Evolutionary conservation across 768 basidiomycete species (phyloP).

Genomic region (Glaciozyma martinii): DNA sequence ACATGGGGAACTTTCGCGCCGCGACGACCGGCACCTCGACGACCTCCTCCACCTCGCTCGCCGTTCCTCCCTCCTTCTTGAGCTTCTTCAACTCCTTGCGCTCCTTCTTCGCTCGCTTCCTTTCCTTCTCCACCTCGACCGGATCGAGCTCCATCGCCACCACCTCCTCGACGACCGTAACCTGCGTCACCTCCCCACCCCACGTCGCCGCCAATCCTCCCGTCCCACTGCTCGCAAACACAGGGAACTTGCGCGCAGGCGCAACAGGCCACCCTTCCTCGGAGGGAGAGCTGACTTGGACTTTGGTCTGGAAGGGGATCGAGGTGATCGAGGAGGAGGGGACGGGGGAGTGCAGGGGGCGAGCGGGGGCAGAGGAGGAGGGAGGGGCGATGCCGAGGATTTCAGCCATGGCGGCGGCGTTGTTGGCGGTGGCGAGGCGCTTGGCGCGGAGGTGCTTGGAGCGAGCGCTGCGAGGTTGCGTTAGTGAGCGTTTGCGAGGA

Average conservation of each 20-base stretch:
- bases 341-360: background rate
- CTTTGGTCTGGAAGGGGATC: background rate
- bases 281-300: conserved; percentile 11
- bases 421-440: conserved; percentile 26
- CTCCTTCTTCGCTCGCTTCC: conserved; percentile 13
- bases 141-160: background rate
- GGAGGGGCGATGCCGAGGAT: conserved; percentile 33
- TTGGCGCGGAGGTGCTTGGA: conserved; percentile 33
- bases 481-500: too few relatives aligned
- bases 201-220: background rate
- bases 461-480: conserved; percentile 15
- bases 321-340: conserved; percentile 2
- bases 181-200: background rate
- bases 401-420: conserved; percentile 33
- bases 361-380: conserved; percentile 12
- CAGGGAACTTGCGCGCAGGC: conserved; percentile 1
- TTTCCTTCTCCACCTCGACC: background rate
- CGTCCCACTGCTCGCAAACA: conserved; percentile 9
- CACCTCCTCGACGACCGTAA: background rate
- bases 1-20: background rate
- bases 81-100: background rate
- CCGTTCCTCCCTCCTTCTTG: conserved; percentile 13
- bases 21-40: conserved; percentile 12
- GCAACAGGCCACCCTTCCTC: conserved; percentile 17
- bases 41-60: conserved; percentile 6